Percentiles rank a stretch among this genome's conserved stretches.
phyloP scores from a whole-genome alignment of 2,329 filamentous ascomycete genomes.

The Geosmithia morbida region DNA sequence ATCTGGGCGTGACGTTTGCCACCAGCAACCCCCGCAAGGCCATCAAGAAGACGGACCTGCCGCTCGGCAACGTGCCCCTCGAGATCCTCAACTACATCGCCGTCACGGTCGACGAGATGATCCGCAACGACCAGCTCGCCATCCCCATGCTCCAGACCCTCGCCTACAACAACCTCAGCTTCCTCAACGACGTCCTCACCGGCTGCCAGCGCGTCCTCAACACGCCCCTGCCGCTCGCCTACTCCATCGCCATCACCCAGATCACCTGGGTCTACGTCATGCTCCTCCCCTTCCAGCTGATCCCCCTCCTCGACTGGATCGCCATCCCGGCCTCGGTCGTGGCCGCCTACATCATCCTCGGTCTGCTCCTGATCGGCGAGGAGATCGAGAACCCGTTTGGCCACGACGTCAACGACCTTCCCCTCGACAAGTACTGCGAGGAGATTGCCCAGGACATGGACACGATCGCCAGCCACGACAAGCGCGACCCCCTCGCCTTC shows the following conservation, averaged over 20 bases:
- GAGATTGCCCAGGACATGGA: conserved; percentile 64
- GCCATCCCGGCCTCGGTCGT: conserved; percentile 63
- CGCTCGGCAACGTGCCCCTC: conserved; percentile 69
- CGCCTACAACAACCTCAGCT: conserved; percentile 43
- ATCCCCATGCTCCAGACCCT: conserved; percentile 45
- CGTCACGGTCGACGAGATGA: conserved; percentile 47
- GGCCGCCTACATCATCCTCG: conserved; percentile 71
- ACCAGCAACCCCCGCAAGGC: conserved; percentile 64
- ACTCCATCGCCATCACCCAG: conserved; percentile 72
- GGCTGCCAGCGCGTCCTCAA: conserved; percentile 66
- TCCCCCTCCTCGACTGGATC: conserved; percentile 48
- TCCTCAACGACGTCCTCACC: conserved; percentile 58
- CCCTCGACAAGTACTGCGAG: conserved; percentile 61
- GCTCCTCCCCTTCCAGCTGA: conserved; percentile 70
- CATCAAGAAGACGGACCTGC: conserved; percentile 57
- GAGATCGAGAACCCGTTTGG: conserved; percentile 83
- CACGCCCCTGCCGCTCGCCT: conserved; percentile 70
- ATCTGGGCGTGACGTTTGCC: conserved; percentile 63
- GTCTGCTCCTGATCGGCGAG: conserved; percentile 57
- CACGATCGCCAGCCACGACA: conserved; percentile 45
- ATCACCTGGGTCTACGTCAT: conserved; percentile 78
- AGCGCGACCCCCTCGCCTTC: conserved; percentile 15
- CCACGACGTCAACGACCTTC: conserved; percentile 69
- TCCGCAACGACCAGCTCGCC: conserved; percentile 38
- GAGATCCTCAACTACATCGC: conserved; percentile 66